Conservation (phyloP, 805 yeast genomes). For the Pichia exigua region DNA sequence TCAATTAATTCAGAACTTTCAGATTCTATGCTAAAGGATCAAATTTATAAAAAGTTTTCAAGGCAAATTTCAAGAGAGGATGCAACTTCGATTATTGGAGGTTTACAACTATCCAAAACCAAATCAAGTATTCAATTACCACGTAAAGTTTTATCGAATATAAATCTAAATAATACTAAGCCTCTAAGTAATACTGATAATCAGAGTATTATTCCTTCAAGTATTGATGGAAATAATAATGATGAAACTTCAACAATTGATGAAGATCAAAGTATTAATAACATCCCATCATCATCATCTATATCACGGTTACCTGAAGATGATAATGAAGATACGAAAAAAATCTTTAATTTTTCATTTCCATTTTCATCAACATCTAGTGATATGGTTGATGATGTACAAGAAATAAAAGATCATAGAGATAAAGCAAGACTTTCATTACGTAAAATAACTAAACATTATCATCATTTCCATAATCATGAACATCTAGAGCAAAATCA, state of each 20-base stretch:
- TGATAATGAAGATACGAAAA: constrained; percentile 12
- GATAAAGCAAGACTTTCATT: not conserved
- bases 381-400: not conserved
- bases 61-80: constrained; percentile 6
- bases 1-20: not conserved
- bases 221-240: not conserved
- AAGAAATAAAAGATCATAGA: not conserved
- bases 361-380: constrained; percentile 43
- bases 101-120: not conserved
- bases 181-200: not conserved
- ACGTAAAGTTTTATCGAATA: not conserved
- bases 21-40: not conserved
- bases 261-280: constrained; percentile 26
- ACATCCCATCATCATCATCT: constrained; percentile 15
- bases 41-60: not conserved
- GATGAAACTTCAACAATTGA: constrained; percentile 6
- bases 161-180: not conserved
- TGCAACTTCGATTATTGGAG: constrained; percentile 17
- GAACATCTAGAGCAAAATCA: not conserved
- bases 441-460: not conserved
- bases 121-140: not conserved
- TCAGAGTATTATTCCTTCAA: not conserved
- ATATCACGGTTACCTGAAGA: not conserved
- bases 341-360: constrained; percentile 47
- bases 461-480: not conserved